Evolutionary conservation across 202 grass and related monocot species (phyloP), one percentile per base, ranked within the genome.

Genomic region (Schoenoplectus tabernaemontani): DNA sequence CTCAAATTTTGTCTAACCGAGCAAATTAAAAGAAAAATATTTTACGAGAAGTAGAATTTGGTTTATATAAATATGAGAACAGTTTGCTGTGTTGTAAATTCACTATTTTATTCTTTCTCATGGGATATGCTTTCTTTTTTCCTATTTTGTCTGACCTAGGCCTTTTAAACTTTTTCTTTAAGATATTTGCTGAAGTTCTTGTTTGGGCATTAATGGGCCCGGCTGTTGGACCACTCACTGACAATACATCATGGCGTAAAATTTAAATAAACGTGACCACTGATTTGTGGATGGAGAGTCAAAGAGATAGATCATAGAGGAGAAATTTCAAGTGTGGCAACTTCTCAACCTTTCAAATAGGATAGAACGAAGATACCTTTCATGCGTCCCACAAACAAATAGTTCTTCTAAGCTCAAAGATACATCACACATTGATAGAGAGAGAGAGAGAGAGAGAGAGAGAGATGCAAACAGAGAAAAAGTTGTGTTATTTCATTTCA

Each of bases 331-430:
- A 76, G 73, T 32, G 51, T 9, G 67, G 15, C 62, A 0, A 65
- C 8, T 80, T 80, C 61, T 64, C 7, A 33, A 36, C 78, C 78
- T 53, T 65, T 80, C 60, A 65, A 80, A 23, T 34, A 51, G 59
- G 42, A 80, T 64, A 80, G 28, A 64, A 41, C 78, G 65, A 65
- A 65, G 42, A 51, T 48, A 64, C 12, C 44, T 80, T 80, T 80
- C 78, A 33, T 65, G 24, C 53, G 59, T 30, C 59, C 51, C 78
- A 44, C 78, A 80, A 41, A 48, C 46, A 42, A 60, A 53, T 76
- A 73, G 41, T 50, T 44, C 19, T 19, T 50, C 28, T 71, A 11
- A 71, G 38, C 22, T 6, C 64, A 68, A 23, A 50, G 22, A 50
- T 16, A 22, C 68, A 50, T 72, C 61, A 43, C n/a, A 20, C 37